A percentile compares a stretch with the other conserved stretches of the same genome.
Conservation (phyloP, 148 eudicot genomes). For the Rhododendron williamsianum region DNA sequence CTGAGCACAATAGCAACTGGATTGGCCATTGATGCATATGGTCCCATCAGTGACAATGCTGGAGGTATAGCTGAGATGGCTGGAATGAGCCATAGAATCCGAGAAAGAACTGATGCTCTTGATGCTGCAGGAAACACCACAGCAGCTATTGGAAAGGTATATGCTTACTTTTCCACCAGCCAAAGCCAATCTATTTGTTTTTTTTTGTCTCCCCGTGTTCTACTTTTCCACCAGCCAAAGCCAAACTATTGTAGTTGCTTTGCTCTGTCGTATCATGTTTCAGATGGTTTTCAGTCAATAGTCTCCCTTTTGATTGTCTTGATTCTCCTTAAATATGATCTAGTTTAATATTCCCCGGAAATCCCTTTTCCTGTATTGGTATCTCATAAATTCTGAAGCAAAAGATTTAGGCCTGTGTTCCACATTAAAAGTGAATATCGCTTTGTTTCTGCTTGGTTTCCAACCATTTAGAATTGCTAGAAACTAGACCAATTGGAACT, state of each 20-base stretch:
- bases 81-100: conserved; percentile 85
- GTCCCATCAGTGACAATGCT: conserved; percentile 96
- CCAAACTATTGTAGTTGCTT: neutral
- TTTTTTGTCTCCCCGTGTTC: neutral
- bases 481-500: neutral
- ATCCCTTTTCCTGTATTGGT: neutral
- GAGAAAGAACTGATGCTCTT: conserved; percentile 95
- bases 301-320: neutral
- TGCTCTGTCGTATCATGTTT: neutral
- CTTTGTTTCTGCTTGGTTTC: neutral
- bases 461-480: neutral
- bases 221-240: neutral
- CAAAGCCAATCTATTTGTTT: neutral
- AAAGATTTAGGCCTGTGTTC: neutral
- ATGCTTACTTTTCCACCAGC: neutral
- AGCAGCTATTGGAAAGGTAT: conserved; percentile 92
- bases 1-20: conserved; percentile 90
- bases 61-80: conserved; percentile 99
- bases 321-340: neutral
- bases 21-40: conserved; percentile 91
- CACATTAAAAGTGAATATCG: neutral
- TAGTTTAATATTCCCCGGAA: neutral
- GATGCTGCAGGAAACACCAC: conserved; percentile 98
- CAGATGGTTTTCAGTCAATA: neutral
- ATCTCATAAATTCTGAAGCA: neutral